Base-by-base conservation (phyloP, 176 grass and related monocot genomes). In the Triticum urartu region DNA sequence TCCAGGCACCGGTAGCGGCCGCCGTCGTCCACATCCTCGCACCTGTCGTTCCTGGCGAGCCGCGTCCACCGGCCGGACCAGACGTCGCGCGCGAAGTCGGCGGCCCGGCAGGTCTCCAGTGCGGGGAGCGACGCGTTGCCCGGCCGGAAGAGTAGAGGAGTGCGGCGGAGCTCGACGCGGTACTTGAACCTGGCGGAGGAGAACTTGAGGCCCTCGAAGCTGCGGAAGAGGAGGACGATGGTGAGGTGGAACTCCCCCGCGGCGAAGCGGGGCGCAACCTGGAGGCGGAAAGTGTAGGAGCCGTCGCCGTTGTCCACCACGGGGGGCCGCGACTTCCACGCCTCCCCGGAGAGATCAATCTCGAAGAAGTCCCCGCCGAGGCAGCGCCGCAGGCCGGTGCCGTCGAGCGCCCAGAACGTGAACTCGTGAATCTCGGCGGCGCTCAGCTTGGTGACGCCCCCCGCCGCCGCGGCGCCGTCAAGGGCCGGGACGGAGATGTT, bases 321-420 rank as follows among this genome's bases (percentile, higher is more conserved):
- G 2, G 92, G 94, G 22, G 97, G 92, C 1, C 97, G 92, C 43
- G 97, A 93, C 70, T 96, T 99, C 97, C 97, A 99, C 38, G 80
- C 52, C 4, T 30, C 34, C 14, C 90, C 88, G 62, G 97, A 90
- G 52, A 99, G 94, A 74, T 99, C 97, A 8, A 88, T 80, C 92
- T 99, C 97, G 85, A 96, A 99, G 90, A 93, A 99, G 85, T 99
- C 97, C 68, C 97, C 97, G 43, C 97, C 97, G 60, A 94, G 75
- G 80, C 97, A 92, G 63, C 94, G 94, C 8, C 81, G 70, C 64
- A 4, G 24, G 9, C 94, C 97, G 5, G 75, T 33, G 43, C n/a
- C 90, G 25, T 95, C 97, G 25, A 99, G 65, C 20, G 97, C 92
- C 56, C 81, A 88, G 86, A 99, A 89, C 35, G 79, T 82, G 78